These are phyloP conservation scores for Oropetium thomaeum DNA, from an alignment of 176 grass and related monocot species.

Conservation along the genomic window DNA sequence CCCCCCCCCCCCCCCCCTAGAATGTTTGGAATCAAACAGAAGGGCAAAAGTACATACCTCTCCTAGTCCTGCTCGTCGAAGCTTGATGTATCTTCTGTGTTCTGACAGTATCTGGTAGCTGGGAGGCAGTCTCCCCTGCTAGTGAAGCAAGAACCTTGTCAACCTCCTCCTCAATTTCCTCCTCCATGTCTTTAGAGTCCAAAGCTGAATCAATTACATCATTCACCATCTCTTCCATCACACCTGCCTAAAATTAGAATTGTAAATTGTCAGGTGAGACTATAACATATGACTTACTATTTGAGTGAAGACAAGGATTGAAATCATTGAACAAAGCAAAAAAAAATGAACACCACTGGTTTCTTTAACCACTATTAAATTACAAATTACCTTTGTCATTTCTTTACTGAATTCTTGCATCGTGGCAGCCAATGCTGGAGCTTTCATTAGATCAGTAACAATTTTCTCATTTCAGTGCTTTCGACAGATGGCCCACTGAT, in stretches of 20 bases:
- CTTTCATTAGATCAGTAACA: conserved; percentile 89
- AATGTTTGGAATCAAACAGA: background rate
- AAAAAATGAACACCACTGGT: background rate
- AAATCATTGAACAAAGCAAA: background rate
- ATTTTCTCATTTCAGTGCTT: conserved; percentile 89
- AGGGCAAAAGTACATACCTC: conserved; percentile 35
- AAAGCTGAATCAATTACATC: conserved; percentile 87
- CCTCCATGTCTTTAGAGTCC: conserved; percentile 92
- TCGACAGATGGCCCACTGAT: conserved; percentile 80
- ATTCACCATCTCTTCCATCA: conserved; percentile 95
- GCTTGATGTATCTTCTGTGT: conserved; percentile 67
- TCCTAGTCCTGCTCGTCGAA: conserved; percentile 51
- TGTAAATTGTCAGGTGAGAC: background rate
- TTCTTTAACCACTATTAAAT: background rate
- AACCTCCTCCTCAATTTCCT: conserved; percentile 90
- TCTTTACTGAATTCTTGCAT: conserved; percentile 97
- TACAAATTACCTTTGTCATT: conserved; percentile 82
- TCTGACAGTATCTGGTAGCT: conserved; percentile 76
- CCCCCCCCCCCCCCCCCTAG: too few species aligned
- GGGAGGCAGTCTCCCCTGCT: conserved; percentile 62
- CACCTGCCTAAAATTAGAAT: conserved; percentile 57
- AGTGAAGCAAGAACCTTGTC: conserved; percentile 85
- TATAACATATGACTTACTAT: background rate
- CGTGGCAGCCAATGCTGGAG: conserved; percentile 80
- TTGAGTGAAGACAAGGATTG: background rate